Evolutionary conservation across 2,329 filamentous ascomycete genomes (phyloP), one percentile per base, ranked within the genome.

Genomic region (Exophiala sp.): DNA sequence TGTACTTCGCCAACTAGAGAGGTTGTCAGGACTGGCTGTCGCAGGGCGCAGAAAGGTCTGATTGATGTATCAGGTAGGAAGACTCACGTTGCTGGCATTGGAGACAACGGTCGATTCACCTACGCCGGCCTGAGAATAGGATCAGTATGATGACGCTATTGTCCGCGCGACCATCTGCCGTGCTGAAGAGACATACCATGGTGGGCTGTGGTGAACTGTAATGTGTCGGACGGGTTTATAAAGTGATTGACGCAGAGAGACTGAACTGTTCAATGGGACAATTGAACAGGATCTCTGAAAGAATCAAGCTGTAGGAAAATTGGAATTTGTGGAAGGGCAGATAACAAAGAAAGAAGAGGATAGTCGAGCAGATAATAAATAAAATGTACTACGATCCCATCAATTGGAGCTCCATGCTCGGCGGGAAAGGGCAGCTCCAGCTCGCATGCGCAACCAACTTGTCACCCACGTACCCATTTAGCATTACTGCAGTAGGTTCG

Each of bases 1-100:
- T 84, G 82, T 92, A 97, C 77, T 96, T 96, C 74, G 87, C 78
- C 74, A 96, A 85, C 90, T 96, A 74, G 67, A 59, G 65, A 64
- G 62, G 32, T 18, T 11, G 48, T 58, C 52, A 58, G 55, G 33
- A 18, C 39, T 14, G 42, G 3, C 39, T 14, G 42, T 5, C 24
- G 24, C 24, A 29, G 24, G 5, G 7, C 7, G 24, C 7, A 29
- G 24, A 29, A 29, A 29, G 24, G 24, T 29, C 24, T 29, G 24
- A 29, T 8, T 29, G 7, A 8, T 5, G 24, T 8, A 29, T 29
- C 24, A 29, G 24, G 24, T 3, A 35, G 34, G n/a, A 41, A 40
- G 51, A 71, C 71, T 68, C 57, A 75, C 72, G 60, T 73, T 75
- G 61, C 63, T 61, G 55, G 71, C 65, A 59, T 73, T 70, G 68